Conservation (phyloP, 345 rosid species). For the Reutealis trisperma region DNA sequence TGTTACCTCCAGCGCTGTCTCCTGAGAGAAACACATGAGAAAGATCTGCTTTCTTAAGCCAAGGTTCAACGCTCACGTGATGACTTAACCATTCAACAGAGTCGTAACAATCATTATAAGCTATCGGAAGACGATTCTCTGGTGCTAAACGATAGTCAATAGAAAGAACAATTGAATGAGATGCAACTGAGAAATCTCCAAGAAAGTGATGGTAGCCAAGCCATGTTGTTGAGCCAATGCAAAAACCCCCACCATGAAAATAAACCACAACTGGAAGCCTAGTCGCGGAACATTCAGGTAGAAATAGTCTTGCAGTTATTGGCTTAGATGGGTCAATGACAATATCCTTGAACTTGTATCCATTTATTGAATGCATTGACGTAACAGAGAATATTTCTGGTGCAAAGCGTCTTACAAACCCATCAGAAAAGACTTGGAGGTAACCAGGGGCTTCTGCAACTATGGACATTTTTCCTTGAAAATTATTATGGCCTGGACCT, state of each 20-base stretch:
- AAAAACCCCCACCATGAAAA: conserved; percentile 72
- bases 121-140: conserved; percentile 52
- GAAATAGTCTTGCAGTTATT: conserved; percentile 53
- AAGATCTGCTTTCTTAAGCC: conserved; percentile 48
- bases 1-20: conserved; percentile 72
- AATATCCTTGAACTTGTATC: conserved; percentile 51
- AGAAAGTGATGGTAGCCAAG: conserved; percentile 65
- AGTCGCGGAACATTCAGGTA: conserved; percentile 26
- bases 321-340: conserved; percentile 41
- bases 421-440: conserved; percentile 59
- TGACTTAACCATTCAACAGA: conserved; percentile 50
- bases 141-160: conserved; percentile 66
- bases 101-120: conserved; percentile 56
- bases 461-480: conserved; percentile 33
- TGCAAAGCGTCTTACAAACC: conserved; percentile 45
- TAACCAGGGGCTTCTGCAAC: conserved; percentile 52
- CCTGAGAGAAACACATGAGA: conserved; percentile 50
- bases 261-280: conserved; percentile 49
- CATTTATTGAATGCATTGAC: conserved; percentile 30
- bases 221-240: conserved; percentile 64
- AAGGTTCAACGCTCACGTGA: conserved; percentile 40
- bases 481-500: neutral
- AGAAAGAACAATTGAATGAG: conserved; percentile 44
- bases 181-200: conserved; percentile 47
- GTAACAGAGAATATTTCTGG: conserved; percentile 34